These are phyloP conservation scores for Suillus fuscotomentosus DNA, from an alignment of 768 basidiomycete species.

Conservation along the genomic window DNA sequence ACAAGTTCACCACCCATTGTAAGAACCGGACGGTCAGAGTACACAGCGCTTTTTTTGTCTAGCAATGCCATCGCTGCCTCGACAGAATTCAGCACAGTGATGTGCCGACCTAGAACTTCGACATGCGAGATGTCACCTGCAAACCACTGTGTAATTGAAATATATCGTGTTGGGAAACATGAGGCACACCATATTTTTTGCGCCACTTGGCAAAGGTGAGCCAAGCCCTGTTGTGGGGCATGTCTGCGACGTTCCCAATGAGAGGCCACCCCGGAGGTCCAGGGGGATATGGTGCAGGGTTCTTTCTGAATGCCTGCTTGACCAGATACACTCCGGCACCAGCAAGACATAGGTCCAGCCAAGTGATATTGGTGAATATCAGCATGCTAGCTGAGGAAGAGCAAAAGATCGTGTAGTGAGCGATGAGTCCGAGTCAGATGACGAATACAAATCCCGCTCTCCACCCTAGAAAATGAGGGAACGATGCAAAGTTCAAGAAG, in stretches of 20 bases:
- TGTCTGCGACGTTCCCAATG: constrained; percentile 46
- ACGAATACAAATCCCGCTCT: too few relatives aligned
- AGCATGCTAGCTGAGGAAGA: constrained; percentile 4
- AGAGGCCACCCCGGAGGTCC: constrained; percentile 45
- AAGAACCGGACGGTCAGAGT: constrained; percentile 59
- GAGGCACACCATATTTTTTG: constrained; percentile 37
- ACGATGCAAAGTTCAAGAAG: too few relatives aligned
- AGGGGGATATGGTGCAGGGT: constrained; percentile 37
- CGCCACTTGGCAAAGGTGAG: constrained; percentile 45
- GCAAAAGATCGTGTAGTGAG: not conserved
- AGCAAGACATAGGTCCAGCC: constrained; percentile 32
- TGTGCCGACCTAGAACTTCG: constrained; percentile 57
- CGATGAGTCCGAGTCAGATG: not conserved
- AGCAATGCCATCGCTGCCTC: constrained; percentile 55
- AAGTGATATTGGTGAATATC: constrained; percentile 22
- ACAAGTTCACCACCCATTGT: constrained; percentile 37
- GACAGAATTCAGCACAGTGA: constrained; percentile 54
- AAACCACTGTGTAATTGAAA: not conserved
- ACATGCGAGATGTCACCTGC: constrained; percentile 60
- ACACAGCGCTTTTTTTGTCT: constrained; percentile 63
- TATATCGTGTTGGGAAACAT: not conserved
- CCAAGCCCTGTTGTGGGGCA: constrained; percentile 47
- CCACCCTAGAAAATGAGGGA: too few relatives aligned
- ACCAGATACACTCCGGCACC: constrained; percentile 26
- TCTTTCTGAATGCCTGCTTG: constrained; percentile 20